phyloP scores from a whole-genome alignment of 1,284 basidiomycete species.

The Rhizoctonia solani region DNA sequence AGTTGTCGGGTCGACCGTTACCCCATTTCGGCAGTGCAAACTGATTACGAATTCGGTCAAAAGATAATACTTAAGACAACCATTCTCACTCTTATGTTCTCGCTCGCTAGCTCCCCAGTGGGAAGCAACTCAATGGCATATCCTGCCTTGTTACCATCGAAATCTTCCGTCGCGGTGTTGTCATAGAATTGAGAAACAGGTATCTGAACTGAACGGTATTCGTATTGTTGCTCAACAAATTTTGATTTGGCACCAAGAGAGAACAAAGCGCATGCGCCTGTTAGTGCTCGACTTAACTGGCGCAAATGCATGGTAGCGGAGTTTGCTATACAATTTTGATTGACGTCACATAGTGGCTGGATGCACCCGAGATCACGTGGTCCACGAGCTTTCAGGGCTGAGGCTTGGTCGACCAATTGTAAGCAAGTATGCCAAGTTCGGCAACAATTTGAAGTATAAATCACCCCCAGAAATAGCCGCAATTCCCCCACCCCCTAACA shows the following conservation, averaged over 20 bases:
- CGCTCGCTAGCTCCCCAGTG: slow-evolving; percentile 28
- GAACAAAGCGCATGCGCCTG: background rate
- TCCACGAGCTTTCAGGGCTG: too few relatives aligned
- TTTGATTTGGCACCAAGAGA: background rate
- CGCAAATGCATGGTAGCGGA: background rate
- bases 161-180: slow-evolving; percentile 38
- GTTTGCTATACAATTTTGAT: too few relatives aligned
- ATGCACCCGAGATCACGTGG: too few relatives aligned
- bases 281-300: background rate
- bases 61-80: too few relatives aligned
- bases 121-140: slow-evolving; percentile 38
- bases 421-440: too few relatives aligned
- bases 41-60: background rate
- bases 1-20: slow-evolving; percentile 35
- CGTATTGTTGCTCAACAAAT: background rate
- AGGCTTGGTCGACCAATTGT: too few relatives aligned
- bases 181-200: slow-evolving; percentile 38
- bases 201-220: slow-evolving; percentile 34
- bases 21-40: slow-evolving; percentile 38
- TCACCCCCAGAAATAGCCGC: too few relatives aligned
- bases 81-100: slow-evolving; percentile 35
- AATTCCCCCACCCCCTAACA: too few relatives aligned
- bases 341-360: too few relatives aligned
- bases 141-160: slow-evolving; percentile 35
- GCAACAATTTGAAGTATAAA: too few relatives aligned